A percentile compares a stretch with the other conserved stretches of the same genome.
These are phyloP conservation scores for Boletus patriciae DNA, from an alignment of 768 basidiomycete genomes.

Conservation along the genomic window DNA sequence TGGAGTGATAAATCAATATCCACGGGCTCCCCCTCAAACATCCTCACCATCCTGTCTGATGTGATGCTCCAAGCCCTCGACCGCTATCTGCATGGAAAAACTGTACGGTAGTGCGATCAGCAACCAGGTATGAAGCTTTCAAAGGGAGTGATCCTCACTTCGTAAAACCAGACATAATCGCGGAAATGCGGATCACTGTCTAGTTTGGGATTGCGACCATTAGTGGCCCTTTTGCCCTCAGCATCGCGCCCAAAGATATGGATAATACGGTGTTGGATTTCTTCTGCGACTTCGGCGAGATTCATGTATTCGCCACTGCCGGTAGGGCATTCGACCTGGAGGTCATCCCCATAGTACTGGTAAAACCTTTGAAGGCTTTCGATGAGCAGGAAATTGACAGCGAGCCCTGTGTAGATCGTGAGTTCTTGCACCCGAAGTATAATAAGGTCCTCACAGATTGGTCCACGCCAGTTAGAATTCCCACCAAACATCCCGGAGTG, in stretches of 20 bases:
- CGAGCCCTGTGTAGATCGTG: constrained; percentile 63
- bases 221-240: constrained; percentile 84
- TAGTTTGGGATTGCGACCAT: constrained; percentile 84
- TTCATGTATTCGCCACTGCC: constrained; percentile 98
- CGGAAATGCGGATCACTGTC: constrained; percentile 94
- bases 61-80: constrained; percentile 91
- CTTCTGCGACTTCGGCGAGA: constrained; percentile 89
- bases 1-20: neutral
- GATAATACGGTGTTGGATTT: constrained; percentile 98
- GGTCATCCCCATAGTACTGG: constrained; percentile 92
- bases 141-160: constrained; percentile 49
- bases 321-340: constrained; percentile 95
- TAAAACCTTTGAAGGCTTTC: constrained; percentile 97
- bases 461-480: constrained; percentile 98
- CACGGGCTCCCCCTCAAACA: neutral
- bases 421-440: neutral
- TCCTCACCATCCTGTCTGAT: constrained; percentile 93
- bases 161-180: constrained; percentile 96
- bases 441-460: constrained; percentile 57
- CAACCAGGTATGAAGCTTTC: too few relatives aligned
- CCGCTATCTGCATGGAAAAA: constrained; percentile 96
- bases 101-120: constrained; percentile 37
- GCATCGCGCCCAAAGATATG: constrained; percentile 96
- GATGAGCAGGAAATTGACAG: constrained; percentile 93
- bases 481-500: constrained; percentile 97